Percentiles rank a stretch among this genome's conserved stretches.
These are phyloP conservation scores for Lentinula sp. DNA, from an alignment of 768 basidiomycete species.

Conservation along the genomic window DNA sequence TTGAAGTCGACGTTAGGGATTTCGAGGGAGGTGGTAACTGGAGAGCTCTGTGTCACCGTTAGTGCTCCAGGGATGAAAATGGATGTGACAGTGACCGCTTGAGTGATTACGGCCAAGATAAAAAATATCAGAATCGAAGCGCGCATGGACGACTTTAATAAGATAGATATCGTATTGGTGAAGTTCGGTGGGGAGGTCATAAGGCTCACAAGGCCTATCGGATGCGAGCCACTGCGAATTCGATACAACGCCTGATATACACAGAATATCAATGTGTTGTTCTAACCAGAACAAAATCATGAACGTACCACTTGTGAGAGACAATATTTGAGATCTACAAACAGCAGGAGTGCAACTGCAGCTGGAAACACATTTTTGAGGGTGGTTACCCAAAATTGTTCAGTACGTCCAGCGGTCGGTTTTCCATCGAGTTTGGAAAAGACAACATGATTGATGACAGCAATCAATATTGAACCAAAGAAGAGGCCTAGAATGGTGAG, in stretches of 20 bases:
- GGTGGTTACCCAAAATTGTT: background rate
- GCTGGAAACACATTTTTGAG: background rate
- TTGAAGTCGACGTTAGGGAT: background rate
- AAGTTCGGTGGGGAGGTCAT: slow-evolving; percentile 1
- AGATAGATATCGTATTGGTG: background rate
- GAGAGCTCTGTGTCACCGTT: background rate
- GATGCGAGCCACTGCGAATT: background rate
- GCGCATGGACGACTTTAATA: background rate
- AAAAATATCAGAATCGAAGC: background rate
- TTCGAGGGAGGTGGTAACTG: background rate
- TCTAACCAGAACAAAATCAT: background rate
- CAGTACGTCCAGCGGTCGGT: background rate
- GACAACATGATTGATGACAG: background rate
- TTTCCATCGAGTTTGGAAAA: background rate
- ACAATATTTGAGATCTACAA: background rate
- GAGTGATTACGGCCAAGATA: background rate
- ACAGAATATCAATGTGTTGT: background rate
- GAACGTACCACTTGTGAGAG: background rate
- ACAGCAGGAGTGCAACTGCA: background rate
- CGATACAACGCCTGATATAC: background rate
- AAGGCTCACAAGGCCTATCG: background rate
- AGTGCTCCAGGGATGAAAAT: background rate
- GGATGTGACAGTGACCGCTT: background rate
- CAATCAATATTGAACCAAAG: background rate
- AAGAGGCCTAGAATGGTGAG: background rate